Base-by-base conservation (phyloP, 2,329 filamentous ascomycete genomes). In the Fusarium graminum region DNA sequence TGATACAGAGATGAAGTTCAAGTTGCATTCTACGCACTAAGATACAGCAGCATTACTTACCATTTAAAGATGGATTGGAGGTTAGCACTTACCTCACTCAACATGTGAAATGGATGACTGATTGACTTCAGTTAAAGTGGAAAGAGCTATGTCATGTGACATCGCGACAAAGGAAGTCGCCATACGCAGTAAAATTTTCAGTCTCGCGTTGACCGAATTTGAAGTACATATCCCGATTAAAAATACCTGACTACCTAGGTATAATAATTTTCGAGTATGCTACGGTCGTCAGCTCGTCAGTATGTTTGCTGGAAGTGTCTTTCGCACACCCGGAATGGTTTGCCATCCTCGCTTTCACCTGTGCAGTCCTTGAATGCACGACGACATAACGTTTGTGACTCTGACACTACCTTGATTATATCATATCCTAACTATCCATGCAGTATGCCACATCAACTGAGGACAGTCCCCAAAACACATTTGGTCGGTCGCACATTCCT, bases 301-400 rank as follows among this genome's bases (percentile, higher is more conserved):
- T 76, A 74, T 52, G 63, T 78, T 28, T 79, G 78, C 57, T 73
- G 75, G 71, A 73, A 68, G 55, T 80, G 76, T 52, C 55, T 77
- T 32, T 52, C 67, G 4, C 68, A 71, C n/a, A 38, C 50, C 17
- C 53, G 52, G 16, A 67, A 62, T 60, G 51, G 49, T 29, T 14
- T 60, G 8, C 53, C 45, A 9, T 38, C 55, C 5, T 60, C 55
- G 3, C 39, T 55, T 12, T 44, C 45, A 4, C 45, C 54, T 17
- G n/a, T 44, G 26, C 55, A 40, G 28, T 52, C 42, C 40, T 47
- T 67, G 32, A 62, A 45, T 47, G 40, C 46, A 40, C 51, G 47
- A 16, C 43, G 47, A 16, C 43, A 60, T 40, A 60, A 39, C 40
- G 70, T 70, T 39, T 45, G 67, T 67, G 51, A 28, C 44, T 53